Conservation (phyloP, 805 yeast species). For the Cyberlindnera lachancei region DNA sequence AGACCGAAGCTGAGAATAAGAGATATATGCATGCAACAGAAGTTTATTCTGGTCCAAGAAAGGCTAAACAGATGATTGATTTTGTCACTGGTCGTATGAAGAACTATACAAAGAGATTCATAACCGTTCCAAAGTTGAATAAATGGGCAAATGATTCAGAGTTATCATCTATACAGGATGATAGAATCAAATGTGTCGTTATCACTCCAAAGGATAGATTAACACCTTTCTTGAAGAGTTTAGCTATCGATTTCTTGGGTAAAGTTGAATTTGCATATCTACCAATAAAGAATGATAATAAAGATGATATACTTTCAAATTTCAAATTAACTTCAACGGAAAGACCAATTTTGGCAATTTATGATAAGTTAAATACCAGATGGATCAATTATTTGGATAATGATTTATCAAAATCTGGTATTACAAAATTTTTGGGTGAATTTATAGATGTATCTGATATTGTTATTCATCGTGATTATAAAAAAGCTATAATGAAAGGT, state of each 20-base stretch:
- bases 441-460: conserved; percentile 21
- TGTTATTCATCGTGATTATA: conserved; percentile 4
- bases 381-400: conserved; percentile 25
- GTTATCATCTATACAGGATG: conserved; percentile 5
- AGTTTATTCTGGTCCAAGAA: conserved; percentile 54
- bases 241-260: conserved; percentile 65
- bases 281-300: conserved; percentile 22
- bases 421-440: conserved; percentile 26
- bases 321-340: conserved; percentile 11
- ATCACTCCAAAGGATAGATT: conserved; percentile 41
- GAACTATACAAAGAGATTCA: conserved; percentile 53
- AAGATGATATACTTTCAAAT: conserved; percentile 11
- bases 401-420: conserved; percentile 22
- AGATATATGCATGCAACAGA: conserved; percentile 44
- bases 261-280: conserved; percentile 40
- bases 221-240: conserved; percentile 50
- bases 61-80: conserved; percentile 44
- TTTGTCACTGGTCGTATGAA: conserved; percentile 52
- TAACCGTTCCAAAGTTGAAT: conserved; percentile 26
- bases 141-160: conserved; percentile 21
- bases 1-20: conserved; percentile 9
- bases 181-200: conserved; percentile 38
- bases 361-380: conserved; percentile 5
- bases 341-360: conserved; percentile 10
- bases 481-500: conserved; percentile 19